phyloP scores from a whole-genome alignment of 2,329 filamentous ascomycete species.

The Penicillium corylophilum region DNA sequence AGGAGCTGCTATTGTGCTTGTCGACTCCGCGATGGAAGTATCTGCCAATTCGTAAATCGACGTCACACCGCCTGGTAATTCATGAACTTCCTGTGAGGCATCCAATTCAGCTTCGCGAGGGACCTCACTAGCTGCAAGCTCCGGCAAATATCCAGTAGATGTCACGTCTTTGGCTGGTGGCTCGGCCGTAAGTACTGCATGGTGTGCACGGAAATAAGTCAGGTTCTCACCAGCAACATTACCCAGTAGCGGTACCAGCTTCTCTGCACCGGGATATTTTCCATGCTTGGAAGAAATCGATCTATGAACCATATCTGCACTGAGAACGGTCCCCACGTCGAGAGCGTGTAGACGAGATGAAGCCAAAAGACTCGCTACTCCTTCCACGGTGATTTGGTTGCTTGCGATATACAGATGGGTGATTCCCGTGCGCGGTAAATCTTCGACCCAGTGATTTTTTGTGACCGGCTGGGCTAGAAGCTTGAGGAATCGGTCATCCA shows the following conservation, averaged over 20 bases:
- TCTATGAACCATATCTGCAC: slow-evolving; percentile 27
- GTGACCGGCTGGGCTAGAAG: slow-evolving; percentile 52
- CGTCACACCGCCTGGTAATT: slow-evolving; percentile 31
- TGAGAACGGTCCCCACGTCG: slow-evolving; percentile 53
- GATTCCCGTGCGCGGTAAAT: slow-evolving; percentile 54
- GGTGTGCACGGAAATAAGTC: slow-evolving; percentile 56
- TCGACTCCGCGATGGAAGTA: slow-evolving; percentile 24
- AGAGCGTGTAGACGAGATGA: slow-evolving; percentile 55
- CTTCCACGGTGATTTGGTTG: slow-evolving; percentile 57
- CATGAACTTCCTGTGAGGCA: slow-evolving; percentile 29
- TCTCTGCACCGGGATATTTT: slow-evolving; percentile 53
- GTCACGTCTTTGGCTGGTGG: slow-evolving; percentile 31
- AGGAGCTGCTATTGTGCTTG: not conserved
- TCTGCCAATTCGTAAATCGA: slow-evolving; percentile 43
- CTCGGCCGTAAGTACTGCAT: slow-evolving; percentile 54
- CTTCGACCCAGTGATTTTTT: slow-evolving; percentile 56
- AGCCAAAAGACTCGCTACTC: slow-evolving; percentile 53
- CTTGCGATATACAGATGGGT: slow-evolving; percentile 61
- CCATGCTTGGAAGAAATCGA: slow-evolving; percentile 9
- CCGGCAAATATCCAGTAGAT: slow-evolving; percentile 30
- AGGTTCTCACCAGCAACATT: slow-evolving; percentile 49
- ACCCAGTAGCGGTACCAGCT: slow-evolving; percentile 53
- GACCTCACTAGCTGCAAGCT: slow-evolving; percentile 32
- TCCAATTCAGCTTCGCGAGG: slow-evolving; percentile 29
- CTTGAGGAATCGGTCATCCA: slow-evolving; percentile 52